Base-by-base conservation (phyloP, 169 alveolate species). In the Eimeria mitis region DNA sequence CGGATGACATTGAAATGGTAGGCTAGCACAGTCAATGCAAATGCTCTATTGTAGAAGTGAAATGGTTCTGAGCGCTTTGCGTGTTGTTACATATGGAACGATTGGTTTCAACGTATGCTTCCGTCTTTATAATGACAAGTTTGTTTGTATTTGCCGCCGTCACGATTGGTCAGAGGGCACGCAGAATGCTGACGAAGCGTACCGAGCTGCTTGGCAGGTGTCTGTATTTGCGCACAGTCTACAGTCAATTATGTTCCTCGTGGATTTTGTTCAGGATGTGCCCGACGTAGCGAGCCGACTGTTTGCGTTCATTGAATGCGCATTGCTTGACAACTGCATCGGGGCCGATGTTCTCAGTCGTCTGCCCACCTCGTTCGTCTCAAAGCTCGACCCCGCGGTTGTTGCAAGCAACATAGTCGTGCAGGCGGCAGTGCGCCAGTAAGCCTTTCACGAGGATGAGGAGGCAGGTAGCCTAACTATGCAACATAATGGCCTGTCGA, bases 241-340 rank as follows among this genome's bases (percentile, higher is more conserved):
- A 2, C 52, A 47, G 44, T 49, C 8, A 47, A 34, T 14, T 13
- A 23, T 14, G 42, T n/a, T 78, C 42, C 68, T 44, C 28, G 63
- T 78, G 63, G 3, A 47, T 47, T 23, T 49, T 44, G 88, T 14
- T 37, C 91, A 92, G 96, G 96, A 92, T 42, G 78, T 59, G 42
- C 96, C 90, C 13, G 84, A 34, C 63, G 89, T 52, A 44, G 90
- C 96, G 31, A 85, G 87, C 47, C 92, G 92, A 37, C 56, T 92
- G 76, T 79, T 75, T 42, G 71, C 84, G n/a, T 92, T 92, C 73
- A 49, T 92, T 16, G 96, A 92, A 14, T 92, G 96, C 84, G 96
- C 96, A n/a, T 31, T 44, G 37, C 94, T 83, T 31, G 96, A 92
- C 92, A 76, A 88, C 76, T 92, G 96, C 92, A 59, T 92, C 70